Evolutionary conservation across 1,139 yeast genomes (phyloP).

Genomic region (Hyphopichia burtonii): DNA sequence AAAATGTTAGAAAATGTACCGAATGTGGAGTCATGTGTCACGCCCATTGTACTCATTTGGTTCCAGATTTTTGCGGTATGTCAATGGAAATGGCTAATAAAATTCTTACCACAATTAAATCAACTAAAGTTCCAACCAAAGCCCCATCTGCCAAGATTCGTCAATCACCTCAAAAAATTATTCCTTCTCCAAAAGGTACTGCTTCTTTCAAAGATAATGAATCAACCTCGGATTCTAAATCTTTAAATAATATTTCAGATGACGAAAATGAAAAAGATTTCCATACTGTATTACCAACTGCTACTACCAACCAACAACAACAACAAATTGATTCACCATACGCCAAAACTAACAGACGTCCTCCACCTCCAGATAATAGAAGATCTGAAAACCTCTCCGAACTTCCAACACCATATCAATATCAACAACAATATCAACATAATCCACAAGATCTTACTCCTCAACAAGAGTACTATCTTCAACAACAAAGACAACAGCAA

Average conservation of each 20-base stretch:
- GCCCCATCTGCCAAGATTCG: slow-evolving; percentile 5
- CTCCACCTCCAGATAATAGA: slow-evolving; percentile 18
- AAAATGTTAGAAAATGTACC: slow-evolving; percentile 89
- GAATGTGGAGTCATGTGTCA: slow-evolving; percentile 97
- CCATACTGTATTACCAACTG: slow-evolving; percentile 32
- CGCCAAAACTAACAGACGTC: slow-evolving; percentile 21
- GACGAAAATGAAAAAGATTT: slow-evolving; percentile 26
- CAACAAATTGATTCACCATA: slow-evolving; percentile 32
- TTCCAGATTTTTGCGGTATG: slow-evolving; percentile 98
- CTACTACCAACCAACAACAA: slow-evolving; percentile 31
- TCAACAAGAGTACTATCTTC: slow-evolving; percentile 14
- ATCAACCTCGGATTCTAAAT: slow-evolving; percentile 10
- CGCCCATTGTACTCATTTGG: slow-evolving; percentile 86
- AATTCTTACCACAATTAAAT: slow-evolving; percentile 79
- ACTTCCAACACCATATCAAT: slow-evolving; percentile 8
- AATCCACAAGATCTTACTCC: slow-evolving; percentile 13
- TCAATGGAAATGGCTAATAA: slow-evolving; percentile 95
- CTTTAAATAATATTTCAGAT: slow-evolving; percentile 17
- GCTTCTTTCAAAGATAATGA: slow-evolving; percentile 6
- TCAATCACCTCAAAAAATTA: slow-evolving; percentile 5
- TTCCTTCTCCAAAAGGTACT: background rate
- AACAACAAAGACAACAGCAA: slow-evolving; percentile 4
- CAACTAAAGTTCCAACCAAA: slow-evolving; percentile 54
- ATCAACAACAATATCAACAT: slow-evolving; percentile 11
- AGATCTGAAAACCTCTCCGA: background rate